Conservation (phyloP, 345 rosid species). For the Pistacia vera region DNA sequence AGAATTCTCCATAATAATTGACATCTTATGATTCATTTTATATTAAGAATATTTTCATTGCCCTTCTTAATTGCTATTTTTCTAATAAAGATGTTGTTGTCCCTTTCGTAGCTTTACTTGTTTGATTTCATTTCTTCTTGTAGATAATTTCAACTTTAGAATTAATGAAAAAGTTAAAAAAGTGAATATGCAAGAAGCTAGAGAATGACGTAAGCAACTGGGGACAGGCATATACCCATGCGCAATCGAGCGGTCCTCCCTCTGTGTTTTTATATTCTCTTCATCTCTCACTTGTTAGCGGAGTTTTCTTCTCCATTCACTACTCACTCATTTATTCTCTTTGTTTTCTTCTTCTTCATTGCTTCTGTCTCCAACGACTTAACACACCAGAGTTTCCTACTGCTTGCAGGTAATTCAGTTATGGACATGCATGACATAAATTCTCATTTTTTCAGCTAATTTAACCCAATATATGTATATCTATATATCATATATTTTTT, state of each 20-base stretch:
- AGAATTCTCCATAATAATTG: too few species aligned
- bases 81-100: too few species aligned
- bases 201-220: slow-evolving; percentile 54
- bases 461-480: too few species aligned
- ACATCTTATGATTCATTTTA: too few species aligned
- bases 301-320: slow-evolving; percentile 20
- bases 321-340: slow-evolving; percentile 1
- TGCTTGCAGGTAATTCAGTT: slow-evolving; percentile 26
- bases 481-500: too few species aligned
- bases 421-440: slow-evolving; percentile 17
- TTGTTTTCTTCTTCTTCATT: slow-evolving; percentile 30
- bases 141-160: too few species aligned
- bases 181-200: slow-evolving; percentile 11
- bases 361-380: slow-evolving; percentile 20
- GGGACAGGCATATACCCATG: slow-evolving; percentile 79
- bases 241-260: slow-evolving; percentile 89
- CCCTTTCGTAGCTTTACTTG: too few species aligned
- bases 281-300: slow-evolving; percentile 20
- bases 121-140: too few species aligned
- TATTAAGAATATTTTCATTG: too few species aligned
- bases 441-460: neutral
- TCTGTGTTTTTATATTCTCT: slow-evolving; percentile 27
- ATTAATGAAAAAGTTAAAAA: neutral
- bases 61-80: too few species aligned
- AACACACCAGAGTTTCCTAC: neutral